Conservation (phyloP, 441 rosid genomes). For the Geranium incanum region DNA sequence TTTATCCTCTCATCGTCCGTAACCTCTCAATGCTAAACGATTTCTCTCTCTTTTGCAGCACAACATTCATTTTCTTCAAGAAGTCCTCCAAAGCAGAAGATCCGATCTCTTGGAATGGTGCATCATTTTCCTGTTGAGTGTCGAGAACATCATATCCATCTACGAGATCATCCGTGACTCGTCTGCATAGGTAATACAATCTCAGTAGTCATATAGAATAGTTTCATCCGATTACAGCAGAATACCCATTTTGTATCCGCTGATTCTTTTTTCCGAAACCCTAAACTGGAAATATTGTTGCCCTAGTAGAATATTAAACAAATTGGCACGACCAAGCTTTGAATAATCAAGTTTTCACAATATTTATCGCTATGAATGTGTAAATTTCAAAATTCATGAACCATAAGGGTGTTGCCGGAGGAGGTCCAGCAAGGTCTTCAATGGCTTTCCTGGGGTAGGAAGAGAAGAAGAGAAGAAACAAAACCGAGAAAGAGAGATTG, state of each 20-base stretch:
- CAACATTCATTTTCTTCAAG: conserved; percentile 87
- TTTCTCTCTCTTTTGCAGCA: conserved; percentile 47
- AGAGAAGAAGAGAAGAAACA: not conserved
- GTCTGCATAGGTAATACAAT: conserved; percentile 16
- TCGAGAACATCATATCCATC: conserved; percentile 64
- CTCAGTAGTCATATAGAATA: not conserved
- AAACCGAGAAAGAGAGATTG: not conserved
- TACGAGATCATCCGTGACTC: conserved; percentile 63
- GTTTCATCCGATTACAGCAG: not conserved
- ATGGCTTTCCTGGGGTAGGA: conserved; percentile 19
- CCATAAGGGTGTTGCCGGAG: conserved; percentile 10
- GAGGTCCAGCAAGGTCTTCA: conserved; percentile 23
- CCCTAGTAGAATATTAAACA: no score
- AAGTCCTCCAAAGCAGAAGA: conserved; percentile 74
- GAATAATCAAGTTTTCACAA: no score
- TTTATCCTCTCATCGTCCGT: not conserved
- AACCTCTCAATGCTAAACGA: not conserved
- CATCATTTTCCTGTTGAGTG: conserved; percentile 64
- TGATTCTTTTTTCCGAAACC: not conserved
- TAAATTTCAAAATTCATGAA: no score
- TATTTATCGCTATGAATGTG: no score
- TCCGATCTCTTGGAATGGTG: conserved; percentile 89
- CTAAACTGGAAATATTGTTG: no score
- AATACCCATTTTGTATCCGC: not conserved
- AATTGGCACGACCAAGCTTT: no score